Evolutionary conservation across 2,329 filamentous ascomycete genomes (phyloP), one percentile per base, ranked within the genome.

Genomic region (Leptographium lundbergii): DNA sequence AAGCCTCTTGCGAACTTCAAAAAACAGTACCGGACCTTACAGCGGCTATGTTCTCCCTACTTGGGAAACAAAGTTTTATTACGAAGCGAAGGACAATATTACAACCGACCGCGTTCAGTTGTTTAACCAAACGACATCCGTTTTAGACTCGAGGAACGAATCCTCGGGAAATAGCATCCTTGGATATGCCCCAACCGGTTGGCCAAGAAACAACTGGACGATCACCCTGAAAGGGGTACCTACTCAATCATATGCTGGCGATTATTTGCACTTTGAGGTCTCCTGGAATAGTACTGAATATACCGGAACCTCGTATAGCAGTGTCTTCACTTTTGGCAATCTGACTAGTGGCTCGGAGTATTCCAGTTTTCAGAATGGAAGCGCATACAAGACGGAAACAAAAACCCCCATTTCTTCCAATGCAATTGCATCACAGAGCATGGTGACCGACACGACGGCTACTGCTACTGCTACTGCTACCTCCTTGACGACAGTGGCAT

Each of bases 261-360:
- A 36, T 4, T 17, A 17, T 14, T 51, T 61, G 14, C 59, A 52
- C 32, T 42, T 61, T 19, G 54, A 51, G 6, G 32, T 61, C 3
- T 6, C 22, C 50, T 61, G 57, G 59, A 45, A 11, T 54, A 9
- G 51, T 9, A 14, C 9, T 11, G 6, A 4, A n/a, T 1, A 34
- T 1, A 17, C 4, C 47, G 60, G 60, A n/a, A 17, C n/a, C 4
- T 59, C 60, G 11, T 61, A 57, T 34, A 61, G 60, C 45, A 54
- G 60, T 24, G 13, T 11, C 24, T 61, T 61, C 17, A 54, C 57
- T 45, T 57, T 45, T 25, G 57, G 24, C 32, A 22, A 39, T 6
- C 47, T 17, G 14, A 47, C 14, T 32, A 34, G 42, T 10, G 11
- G 19, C n/a, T 29, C 3, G 34, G 25, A 17, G 2, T 11, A 10